These are phyloP conservation scores for Bothriochloa decipiens DNA, from an alignment of 176 grass and related monocot genomes.

Conservation along the genomic window DNA sequence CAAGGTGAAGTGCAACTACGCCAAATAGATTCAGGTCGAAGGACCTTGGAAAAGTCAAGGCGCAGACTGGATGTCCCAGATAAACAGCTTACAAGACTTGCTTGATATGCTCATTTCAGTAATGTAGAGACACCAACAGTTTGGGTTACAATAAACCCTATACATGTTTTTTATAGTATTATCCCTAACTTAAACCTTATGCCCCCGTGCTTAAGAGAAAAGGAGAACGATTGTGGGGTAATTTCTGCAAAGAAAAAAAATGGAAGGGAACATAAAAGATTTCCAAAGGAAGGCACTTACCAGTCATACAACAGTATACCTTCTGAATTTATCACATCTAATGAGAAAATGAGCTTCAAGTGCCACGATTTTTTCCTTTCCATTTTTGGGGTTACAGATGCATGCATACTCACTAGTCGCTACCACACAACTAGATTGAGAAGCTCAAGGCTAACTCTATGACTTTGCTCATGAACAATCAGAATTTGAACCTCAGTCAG, in stretches of 20 bases:
- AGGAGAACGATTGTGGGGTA: not conserved
- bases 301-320: not conserved
- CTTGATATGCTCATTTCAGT: slow-evolving; percentile 1
- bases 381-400: not conserved
- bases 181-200: not conserved
- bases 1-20: not conserved
- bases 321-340: not conserved
- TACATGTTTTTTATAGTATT: not conserved
- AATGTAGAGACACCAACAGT: not conserved
- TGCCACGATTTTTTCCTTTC: not conserved
- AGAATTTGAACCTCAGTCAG: not conserved
- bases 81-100: not conserved
- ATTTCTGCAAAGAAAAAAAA: not conserved
- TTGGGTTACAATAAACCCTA: not conserved
- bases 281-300: not conserved
- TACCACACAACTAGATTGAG: not conserved
- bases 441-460: not conserved
- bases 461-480: not conserved
- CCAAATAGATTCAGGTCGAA: slow-evolving; percentile 26
- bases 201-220: not conserved
- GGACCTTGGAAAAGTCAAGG: not conserved
- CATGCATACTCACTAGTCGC: not conserved
- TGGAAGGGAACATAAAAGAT: not conserved
- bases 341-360: not conserved
- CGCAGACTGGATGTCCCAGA: slow-evolving; percentile 17